Conservation (phyloP, 805 yeast genomes). For the Saccharomyces eubayanus region DNA sequence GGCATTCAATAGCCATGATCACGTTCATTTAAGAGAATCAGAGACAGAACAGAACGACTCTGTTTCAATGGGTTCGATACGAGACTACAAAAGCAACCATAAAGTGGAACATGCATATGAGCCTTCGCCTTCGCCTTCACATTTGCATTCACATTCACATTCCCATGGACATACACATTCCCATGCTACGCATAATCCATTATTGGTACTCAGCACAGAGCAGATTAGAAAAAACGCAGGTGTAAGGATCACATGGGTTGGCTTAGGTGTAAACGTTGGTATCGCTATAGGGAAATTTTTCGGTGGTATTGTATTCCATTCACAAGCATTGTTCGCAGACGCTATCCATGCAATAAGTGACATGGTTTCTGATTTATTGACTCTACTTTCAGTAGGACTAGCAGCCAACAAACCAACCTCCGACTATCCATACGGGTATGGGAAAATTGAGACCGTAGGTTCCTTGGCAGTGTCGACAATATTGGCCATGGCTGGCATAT, state of each 20-base stretch:
- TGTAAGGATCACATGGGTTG: constrained; percentile 84
- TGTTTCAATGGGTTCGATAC: constrained; percentile 31
- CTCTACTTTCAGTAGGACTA: constrained; percentile 79
- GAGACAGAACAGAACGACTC: constrained; percentile 38
- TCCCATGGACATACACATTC: constrained; percentile 17
- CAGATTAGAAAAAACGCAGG: constrained; percentile 61
- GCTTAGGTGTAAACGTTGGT: constrained; percentile 68
- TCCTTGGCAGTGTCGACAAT: constrained; percentile 80
- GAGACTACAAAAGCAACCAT: constrained; percentile 40
- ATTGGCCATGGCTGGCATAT: constrained; percentile 75
- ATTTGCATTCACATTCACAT: constrained; percentile 9
- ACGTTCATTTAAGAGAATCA: constrained; percentile 26
- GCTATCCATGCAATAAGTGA: constrained; percentile 90
- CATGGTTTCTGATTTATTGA: constrained; percentile 78
- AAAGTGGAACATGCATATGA: constrained; percentile 1
- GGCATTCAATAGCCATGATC: constrained; percentile 11
- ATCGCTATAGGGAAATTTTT: constrained; percentile 78
- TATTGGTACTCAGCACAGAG: constrained; percentile 35
- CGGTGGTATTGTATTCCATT: constrained; percentile 87
- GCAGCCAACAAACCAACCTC: constrained; percentile 53
- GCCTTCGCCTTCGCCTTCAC: neutral
- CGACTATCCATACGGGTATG: constrained; percentile 77
- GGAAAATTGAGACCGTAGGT: constrained; percentile 87
- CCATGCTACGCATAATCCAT: constrained; percentile 20
- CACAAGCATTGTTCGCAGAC: constrained; percentile 89